Base-by-base conservation (phyloP, 345 rosid genomes). In the Raphanus sativus region DNA sequence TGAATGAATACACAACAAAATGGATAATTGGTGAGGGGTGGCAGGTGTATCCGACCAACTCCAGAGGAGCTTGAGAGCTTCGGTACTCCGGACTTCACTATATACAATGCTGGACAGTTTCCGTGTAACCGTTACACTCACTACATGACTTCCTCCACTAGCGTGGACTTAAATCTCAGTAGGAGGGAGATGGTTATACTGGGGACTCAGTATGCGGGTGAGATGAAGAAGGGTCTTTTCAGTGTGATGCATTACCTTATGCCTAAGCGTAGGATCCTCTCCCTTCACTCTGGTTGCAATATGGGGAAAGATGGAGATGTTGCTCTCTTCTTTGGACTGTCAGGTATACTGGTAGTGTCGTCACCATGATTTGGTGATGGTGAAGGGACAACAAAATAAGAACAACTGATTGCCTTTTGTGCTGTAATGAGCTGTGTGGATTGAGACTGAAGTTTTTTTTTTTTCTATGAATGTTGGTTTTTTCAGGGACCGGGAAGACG, bases 171-270 rank as follows among this genome's bases (percentile, higher is more conserved):
- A 82, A 92, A 94, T 84, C 93, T 94, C 42, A 88, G 86, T 81
- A 89, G 98, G 83, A 89, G 87, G 85, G 98, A 94, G 87, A 94
- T 94, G 98, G 98, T 92, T 83, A 94, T 94, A 81, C 97, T 92
- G 48, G 97, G 98, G 69, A 92, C 98, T 28, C 99, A 92, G 74
- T 95, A 95, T 80, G 98, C 99, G 30, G 99, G 99, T 79, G 99
- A 95, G 84, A 94, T 94, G 98, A 94, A 92, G 94, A 94, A 94
- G 83, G 98, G 98, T 75, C 97, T 94, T 61, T 94, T 94, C 88
- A 70, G 98, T 81, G 95, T 94, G 42, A 94, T 94, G 98, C 98
- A 94, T 84, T 92, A 92, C 89, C 96, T 94, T 87, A 94, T 94
- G 98, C 98, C 98, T 83, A 92, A 87, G 88, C 98, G 97, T 77